Conservation (phyloP, 805 yeast genomes). For the Kuraishia cidri region DNA sequence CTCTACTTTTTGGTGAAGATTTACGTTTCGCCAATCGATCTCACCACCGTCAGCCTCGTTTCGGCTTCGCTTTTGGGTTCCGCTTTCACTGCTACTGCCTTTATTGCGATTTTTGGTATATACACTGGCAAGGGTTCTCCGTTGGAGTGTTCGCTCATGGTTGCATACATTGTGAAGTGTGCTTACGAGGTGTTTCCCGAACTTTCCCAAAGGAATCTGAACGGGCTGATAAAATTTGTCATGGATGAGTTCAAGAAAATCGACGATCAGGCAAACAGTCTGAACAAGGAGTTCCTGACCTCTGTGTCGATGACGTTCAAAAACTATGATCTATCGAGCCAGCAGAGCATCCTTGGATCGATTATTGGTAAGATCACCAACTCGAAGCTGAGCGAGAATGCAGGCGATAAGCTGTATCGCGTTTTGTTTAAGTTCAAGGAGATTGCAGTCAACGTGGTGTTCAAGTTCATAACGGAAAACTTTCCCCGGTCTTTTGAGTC, state of each 20-base stretch:
- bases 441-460: constrained; percentile 14
- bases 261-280: constrained; percentile 19
- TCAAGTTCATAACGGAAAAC: constrained; percentile 37
- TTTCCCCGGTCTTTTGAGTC: constrained; percentile 45
- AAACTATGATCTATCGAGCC: constrained; percentile 6
- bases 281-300: constrained; percentile 20
- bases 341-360: background rate
- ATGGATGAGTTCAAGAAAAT: constrained; percentile 23
- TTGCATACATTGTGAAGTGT: constrained; percentile 88
- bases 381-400: background rate
- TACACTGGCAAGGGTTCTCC: constrained; percentile 79
- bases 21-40: constrained; percentile 66
- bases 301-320: constrained; percentile 20
- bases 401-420: background rate
- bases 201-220: constrained; percentile 42
- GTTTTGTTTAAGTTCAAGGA: constrained; percentile 7
- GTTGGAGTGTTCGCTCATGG: constrained; percentile 78
- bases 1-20: constrained; percentile 76
- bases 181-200: constrained; percentile 90
- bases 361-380: constrained; percentile 1
- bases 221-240: constrained; percentile 21
- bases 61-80: constrained; percentile 85
- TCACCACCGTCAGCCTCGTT: constrained; percentile 49
- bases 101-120: constrained; percentile 78
- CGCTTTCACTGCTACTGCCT: constrained; percentile 63